Evolutionary conservation across 2,329 filamentous ascomycete species (phyloP).

Genomic region (Xenosphaeropsis pyriputrescens): DNA sequence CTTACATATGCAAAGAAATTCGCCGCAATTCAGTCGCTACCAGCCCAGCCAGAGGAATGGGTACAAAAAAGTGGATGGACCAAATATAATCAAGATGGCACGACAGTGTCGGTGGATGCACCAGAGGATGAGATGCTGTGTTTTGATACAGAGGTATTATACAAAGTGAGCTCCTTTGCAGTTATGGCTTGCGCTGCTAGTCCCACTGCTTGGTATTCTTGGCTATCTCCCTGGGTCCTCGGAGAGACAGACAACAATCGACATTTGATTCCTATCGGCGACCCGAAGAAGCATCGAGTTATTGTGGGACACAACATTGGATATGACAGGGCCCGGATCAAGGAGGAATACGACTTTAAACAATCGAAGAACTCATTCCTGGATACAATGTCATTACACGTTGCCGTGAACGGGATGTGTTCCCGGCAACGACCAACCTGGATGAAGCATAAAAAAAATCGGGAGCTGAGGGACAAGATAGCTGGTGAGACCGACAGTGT

Average conservation of each 20-base stretch:
- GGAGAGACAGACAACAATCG: slow-evolving; percentile 63
- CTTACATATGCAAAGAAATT: slow-evolving; percentile 63
- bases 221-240: slow-evolving; percentile 91
- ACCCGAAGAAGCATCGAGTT: slow-evolving; percentile 57
- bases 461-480: slow-evolving; percentile 69
- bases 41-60: slow-evolving; percentile 57
- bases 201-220: slow-evolving; percentile 87
- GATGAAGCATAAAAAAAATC: slow-evolving; percentile 91
- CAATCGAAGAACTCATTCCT: slow-evolving; percentile 80
- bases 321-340: slow-evolving; percentile 77
- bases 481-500: slow-evolving; percentile 54
- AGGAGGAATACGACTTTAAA: slow-evolving; percentile 75
- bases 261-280: slow-evolving; percentile 78
- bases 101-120: slow-evolving; percentile 54
- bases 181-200: slow-evolving; percentile 94
- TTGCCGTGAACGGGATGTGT: slow-evolving; percentile 98
- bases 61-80: slow-evolving; percentile 76
- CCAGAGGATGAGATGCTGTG: slow-evolving; percentile 73
- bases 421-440: slow-evolving; percentile 90
- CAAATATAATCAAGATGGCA: slow-evolving; percentile 69
- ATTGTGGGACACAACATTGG: slow-evolving; percentile 93
- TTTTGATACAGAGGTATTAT: slow-evolving; percentile 96
- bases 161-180: slow-evolving; percentile 80
- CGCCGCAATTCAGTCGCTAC: slow-evolving; percentile 37
- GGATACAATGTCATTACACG: slow-evolving; percentile 96